phyloP scores from a whole-genome alignment of 1,284 basidiomycete genomes.

The Mycena sp. region DNA sequence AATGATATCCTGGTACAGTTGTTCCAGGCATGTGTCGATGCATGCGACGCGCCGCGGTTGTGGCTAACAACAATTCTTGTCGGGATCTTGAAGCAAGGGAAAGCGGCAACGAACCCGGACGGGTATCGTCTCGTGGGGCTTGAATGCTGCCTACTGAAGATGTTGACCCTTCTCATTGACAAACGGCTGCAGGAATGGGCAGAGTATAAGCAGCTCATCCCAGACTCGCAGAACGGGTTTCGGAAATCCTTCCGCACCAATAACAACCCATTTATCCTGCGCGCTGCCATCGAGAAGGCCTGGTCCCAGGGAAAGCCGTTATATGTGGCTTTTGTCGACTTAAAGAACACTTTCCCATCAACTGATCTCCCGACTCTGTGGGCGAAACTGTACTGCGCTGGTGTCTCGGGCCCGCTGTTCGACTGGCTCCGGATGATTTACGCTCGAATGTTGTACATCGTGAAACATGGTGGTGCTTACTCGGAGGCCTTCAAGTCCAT shows the following conservation, averaged over 20 bases:
- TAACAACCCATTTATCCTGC: slow-evolving; percentile 23
- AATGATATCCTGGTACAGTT: slow-evolving; percentile 1
- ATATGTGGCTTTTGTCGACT: slow-evolving; percentile 33
- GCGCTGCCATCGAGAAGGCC: slow-evolving; percentile 16
- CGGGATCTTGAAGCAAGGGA: slow-evolving; percentile 26
- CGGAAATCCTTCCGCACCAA: slow-evolving; percentile 17
- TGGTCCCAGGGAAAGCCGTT: slow-evolving; percentile 27
- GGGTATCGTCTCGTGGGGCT: slow-evolving; percentile 20
- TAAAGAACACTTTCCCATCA: slow-evolving; percentile 36
- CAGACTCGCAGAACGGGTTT: slow-evolving; percentile 25
- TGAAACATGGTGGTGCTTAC: slow-evolving; percentile 3
- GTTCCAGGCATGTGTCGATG: slow-evolving; percentile 30
- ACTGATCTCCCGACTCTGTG: slow-evolving; percentile 35
- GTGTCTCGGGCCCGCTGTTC: too few relatives aligned
- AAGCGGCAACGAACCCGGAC: too few relatives aligned
- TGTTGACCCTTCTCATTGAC: slow-evolving; percentile 22
- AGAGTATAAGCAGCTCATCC: slow-evolving; percentile 11
- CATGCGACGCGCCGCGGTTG: slow-evolving; percentile 22
- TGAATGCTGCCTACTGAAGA: slow-evolving; percentile 21
- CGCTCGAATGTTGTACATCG: slow-evolving; percentile 29
- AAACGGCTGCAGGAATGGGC: slow-evolving; percentile 15
- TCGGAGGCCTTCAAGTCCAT: slow-evolving; percentile 34
- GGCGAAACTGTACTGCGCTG: slow-evolving; percentile 28
- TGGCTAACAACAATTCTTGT: slow-evolving; percentile 33
- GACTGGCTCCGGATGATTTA: slow-evolving; percentile 35